Evolutionary conservation across 139 green algal species (phyloP), one percentile per base, ranked within the genome.

Genomic region (Penium margaritaceum): DNA sequence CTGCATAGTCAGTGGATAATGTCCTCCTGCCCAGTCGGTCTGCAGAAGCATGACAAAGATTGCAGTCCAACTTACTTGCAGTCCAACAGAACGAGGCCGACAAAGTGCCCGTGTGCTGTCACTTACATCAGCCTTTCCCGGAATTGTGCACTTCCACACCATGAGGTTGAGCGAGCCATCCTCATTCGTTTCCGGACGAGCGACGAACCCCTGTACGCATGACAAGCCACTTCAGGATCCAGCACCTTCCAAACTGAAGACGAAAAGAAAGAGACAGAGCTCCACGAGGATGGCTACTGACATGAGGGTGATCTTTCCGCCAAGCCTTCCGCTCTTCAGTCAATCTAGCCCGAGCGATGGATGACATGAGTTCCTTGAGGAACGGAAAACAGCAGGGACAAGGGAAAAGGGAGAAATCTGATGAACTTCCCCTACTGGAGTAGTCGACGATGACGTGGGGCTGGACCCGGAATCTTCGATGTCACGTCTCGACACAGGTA

Each of bases 81-180:
- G n/a, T n/a, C n/a, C n/a, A n/a, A 66, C 33, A 71, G 47, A 71
- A 71, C 46, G 63, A 70, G 44, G 32, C 7, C 55, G 2, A 19
- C 24, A n/a, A 46, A 3, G 46, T n/a, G 19, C 19, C 19, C 19
- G 21, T 19, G 46, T 57, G 55, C 9, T 7, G 41, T 15, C 24
- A 27, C 74, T 80, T 24, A 80, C 74, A 6, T 44, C 80, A 29
- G 85, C 63, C 70, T 91, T 96, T 14, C 94, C 94, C 0, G 94
- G 94, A n/a, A 98, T 94, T 57, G 81, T 81, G 83, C 94, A 98
- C 39, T 92, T 90, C 94, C 94, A 98, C 57, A 84, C 88, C 85
- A 96, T 91, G 29, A 98, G 43, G 83, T 98, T 91, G 1, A 88
- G 57, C 33, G 72, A 85, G 55, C 89, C 91, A 44, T 95, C 90